Evolutionary conservation across 2,329 filamentous ascomycete species (phyloP).

Genomic region (Nothophaeocryptopus gaeumannii): DNA sequence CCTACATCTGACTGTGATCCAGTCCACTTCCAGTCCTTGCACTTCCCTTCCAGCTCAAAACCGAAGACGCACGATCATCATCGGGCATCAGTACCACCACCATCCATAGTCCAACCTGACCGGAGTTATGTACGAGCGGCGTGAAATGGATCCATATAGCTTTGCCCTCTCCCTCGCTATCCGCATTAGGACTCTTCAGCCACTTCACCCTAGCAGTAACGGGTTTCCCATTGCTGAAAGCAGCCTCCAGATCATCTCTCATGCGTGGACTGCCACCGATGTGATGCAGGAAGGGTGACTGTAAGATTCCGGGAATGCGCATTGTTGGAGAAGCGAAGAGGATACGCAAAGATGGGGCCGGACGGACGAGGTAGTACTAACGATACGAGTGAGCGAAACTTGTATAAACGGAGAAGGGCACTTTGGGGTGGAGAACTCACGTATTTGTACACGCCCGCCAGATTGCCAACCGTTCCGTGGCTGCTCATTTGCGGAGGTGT

Average conservation of each 20-base stretch:
- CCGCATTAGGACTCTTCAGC: constrained; percentile 10
- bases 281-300: constrained; percentile 13
- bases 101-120: constrained; percentile 48
- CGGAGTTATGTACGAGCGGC: constrained; percentile 29
- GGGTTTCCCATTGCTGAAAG: constrained; percentile 5
- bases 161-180: constrained; percentile 8
- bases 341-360: constrained; percentile 11
- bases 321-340: constrained; percentile 16
- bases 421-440: background rate
- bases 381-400: background rate
- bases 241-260: constrained; percentile 5
- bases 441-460: constrained; percentile 17
- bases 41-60: too few species aligned
- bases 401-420: background rate
- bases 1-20: too few species aligned
- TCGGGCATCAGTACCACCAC: constrained; percentile 16
- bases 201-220: constrained; percentile 15
- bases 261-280: constrained; percentile 19
- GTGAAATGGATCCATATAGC: constrained; percentile 14
- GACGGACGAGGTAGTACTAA: constrained; percentile 15
- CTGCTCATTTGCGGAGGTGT: background rate
- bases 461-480: constrained; percentile 6
- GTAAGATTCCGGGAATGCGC: constrained; percentile 8
- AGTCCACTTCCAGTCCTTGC: too few species aligned
- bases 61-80: constrained; percentile 1